Base-by-base conservation (phyloP, 768 basidiomycete species). In the Gloeophyllum trabeum region DNA sequence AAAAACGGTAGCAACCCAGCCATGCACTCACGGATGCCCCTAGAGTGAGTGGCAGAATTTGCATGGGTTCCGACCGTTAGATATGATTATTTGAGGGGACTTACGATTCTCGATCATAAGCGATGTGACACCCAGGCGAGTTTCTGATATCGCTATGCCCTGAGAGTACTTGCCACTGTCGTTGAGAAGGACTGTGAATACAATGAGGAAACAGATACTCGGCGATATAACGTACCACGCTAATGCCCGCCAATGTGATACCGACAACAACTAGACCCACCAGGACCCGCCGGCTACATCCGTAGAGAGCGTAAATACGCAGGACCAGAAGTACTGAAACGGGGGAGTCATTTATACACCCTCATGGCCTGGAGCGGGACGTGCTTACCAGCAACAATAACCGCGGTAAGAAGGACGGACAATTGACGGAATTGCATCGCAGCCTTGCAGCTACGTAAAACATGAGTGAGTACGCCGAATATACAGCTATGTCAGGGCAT, bases 231-330 rank as follows among this genome's bases (percentile, higher is more conserved):
- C 69, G 39, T 48, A 75, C 74, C 48, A 57, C 35, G 61, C 46
- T 3, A 69, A 40, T 1, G 47, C 53, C 1, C 50, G 43, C 24
- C 75, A 45, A 2, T 60, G 40, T 0, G 51, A 40, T 2, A 55
- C 65, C 22, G 57, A 55, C 4, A 53, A 50, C 1, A 69, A 13
- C 52, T 74, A 51, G 24, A 53, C 58, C 4, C 48, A 43, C n/a
- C 16, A 69, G 45, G 26, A 74, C 51, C n/a, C 60, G 57, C 35
- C 58, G 46, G 18, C 64, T 66, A 26, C 66, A 52, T 7, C 60
- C 56, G 43, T 73, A 76, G 10, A 78, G 53, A 3, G 76, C 75
- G 43, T 66, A 69, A 39, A 68, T 69, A 30, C 75, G 68, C 35
- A 71, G 53, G 10, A 64, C 63, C 22, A 75, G 59, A 23, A 69